A percentile compares a stretch with the other conserved stretches of the same genome.
Evolutionary conservation across 257 asterid genomes (phyloP).

Genomic region (Lantana camara): DNA sequence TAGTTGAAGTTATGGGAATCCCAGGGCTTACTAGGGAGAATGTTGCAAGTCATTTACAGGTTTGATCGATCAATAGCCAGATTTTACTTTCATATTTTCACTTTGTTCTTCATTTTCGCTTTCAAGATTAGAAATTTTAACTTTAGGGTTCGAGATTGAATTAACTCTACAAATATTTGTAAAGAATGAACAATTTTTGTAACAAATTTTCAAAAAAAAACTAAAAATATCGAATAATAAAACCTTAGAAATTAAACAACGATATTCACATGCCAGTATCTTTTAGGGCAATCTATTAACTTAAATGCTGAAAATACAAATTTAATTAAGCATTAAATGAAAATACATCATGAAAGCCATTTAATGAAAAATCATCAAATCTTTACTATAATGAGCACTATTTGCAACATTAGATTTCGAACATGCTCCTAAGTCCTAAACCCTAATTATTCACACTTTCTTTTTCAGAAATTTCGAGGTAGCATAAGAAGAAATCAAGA

Average conservation of each 20-base stretch:
- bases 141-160: too few relatives aligned
- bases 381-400: conserved; percentile 21
- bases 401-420: conserved; percentile 3
- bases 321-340: conserved; percentile 26
- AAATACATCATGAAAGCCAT: conserved; percentile 27
- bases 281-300: neutral
- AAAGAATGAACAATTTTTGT: too few relatives aligned
- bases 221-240: too few relatives aligned
- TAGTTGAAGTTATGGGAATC: conserved; percentile 63
- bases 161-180: too few relatives aligned
- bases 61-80: conserved; percentile 9
- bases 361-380: conserved; percentile 15
- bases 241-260: neutral
- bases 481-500: conserved; percentile 45
- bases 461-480: conserved; percentile 62
- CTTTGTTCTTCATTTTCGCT: too few relatives aligned
- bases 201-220: too few relatives aligned
- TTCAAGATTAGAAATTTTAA: too few relatives aligned
- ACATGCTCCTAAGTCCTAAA: too few relatives aligned
- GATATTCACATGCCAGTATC: conserved; percentile 4
- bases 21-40: conserved; percentile 72
- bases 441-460: too few relatives aligned
- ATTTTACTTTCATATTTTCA: too few relatives aligned
- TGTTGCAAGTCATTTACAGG: conserved; percentile 93
- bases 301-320: conserved; percentile 34